Evolutionary conservation across 1,284 basidiomycete genomes (phyloP), one percentile per base, ranked within the genome.

Genomic region (Hemileccinum hortonii): DNA sequence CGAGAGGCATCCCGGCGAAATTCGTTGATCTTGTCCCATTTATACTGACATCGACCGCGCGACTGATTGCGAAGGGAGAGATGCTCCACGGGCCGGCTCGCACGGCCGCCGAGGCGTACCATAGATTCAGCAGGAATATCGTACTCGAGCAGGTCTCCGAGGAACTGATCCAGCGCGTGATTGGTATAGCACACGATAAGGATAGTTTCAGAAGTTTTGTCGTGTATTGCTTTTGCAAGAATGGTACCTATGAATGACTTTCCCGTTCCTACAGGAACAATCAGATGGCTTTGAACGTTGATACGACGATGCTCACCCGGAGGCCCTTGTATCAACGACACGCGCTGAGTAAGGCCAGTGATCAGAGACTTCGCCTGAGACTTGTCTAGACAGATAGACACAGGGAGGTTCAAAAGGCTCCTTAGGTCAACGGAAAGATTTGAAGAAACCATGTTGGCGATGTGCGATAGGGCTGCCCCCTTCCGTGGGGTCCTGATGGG

Each of bases 121-220:
- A 85, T 76, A 37, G 59, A 66, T 0, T 45, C 7, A 1, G 54
- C 39, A 0, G 81, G 76, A 10, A 86, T 81, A 3, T 78, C 80
- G 24, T 81, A 78, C 32, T 76, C 71, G 7, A 84, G 60, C 0
- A 86, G 74, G 44, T 82, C 80, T 33, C 77, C 75, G 3, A 86
- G 70, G 44, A 86, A 82, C 49, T 85, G 80, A 53, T 86, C 84
- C 0, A 86, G 72, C 0, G 83, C 84, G 52, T 86, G 84, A 48
- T 86, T 86, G 0, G 84, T 86, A 53, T 80, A 86, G 58, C 83
- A 86, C 4, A 83, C 78, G 10, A 86, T 80, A 4, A 86, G 73
- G 7, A 86, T 83, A 1, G 60, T 78, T 47, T 75, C 65, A 0
- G 56, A 1, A 0, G 78, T 77, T 30, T 63, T 59, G 15, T 82